These are phyloP conservation scores for Acanthamoeba divionensis DNA, from an alignment of 208 protist genomes.

Conservation along the genomic window DNA sequence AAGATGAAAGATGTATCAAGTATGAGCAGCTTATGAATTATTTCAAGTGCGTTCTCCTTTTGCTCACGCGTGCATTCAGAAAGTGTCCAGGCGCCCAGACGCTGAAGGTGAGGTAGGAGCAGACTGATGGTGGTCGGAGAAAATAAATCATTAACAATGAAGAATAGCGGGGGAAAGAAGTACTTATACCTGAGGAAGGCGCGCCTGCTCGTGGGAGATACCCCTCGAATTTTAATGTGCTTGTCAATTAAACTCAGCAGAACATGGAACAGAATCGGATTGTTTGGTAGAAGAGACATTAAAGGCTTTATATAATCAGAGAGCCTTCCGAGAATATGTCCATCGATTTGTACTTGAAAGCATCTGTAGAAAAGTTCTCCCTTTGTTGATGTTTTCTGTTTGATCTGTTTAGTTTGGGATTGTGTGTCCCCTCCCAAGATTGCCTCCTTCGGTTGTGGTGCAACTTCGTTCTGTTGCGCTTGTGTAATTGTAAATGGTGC, in stretches of 20 bases:
- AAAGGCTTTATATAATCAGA: slow-evolving; percentile 17
- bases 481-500: background rate
- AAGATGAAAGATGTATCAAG: slow-evolving; percentile 15
- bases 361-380: slow-evolving; percentile 59
- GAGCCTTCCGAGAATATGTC: slow-evolving; percentile 12
- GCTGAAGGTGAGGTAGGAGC: slow-evolving; percentile 29
- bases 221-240: background rate
- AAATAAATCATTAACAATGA: background rate
- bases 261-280: slow-evolving; percentile 51
- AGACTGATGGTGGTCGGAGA: background rate
- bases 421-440: background rate
- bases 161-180: background rate
- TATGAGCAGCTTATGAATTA: slow-evolving; percentile 26
- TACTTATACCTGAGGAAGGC: background rate
- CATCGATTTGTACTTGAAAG: slow-evolving; percentile 49
- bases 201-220: background rate
- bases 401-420: background rate
- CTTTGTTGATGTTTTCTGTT: slow-evolving; percentile 53
- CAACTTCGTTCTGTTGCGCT: too few species aligned
- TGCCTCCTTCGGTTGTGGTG: too few species aligned
- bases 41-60: slow-evolving; percentile 48
- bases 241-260: slow-evolving; percentile 55
- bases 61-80: background rate
- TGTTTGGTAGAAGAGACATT: slow-evolving; percentile 41
- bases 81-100: slow-evolving; percentile 27